phyloP scores from a whole-genome alignment of 2,329 filamentous ascomycete species.

The Amylocarpus encephaloides region DNA sequence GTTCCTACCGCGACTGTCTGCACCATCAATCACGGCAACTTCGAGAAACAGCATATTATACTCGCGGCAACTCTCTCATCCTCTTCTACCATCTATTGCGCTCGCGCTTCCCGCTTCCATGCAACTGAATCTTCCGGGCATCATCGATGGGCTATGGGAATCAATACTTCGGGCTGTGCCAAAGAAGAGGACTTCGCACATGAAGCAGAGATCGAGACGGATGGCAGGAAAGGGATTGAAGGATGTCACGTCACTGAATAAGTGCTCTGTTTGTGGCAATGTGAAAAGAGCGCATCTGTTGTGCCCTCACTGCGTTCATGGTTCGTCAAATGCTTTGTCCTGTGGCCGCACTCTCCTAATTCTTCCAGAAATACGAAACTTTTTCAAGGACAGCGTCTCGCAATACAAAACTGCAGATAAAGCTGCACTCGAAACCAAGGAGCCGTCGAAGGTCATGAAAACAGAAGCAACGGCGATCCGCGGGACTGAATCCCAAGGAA shows the following conservation, averaged over 20 bases:
- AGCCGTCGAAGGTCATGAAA: background rate
- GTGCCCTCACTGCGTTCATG: conserved; percentile 79
- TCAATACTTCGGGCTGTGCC: conserved; percentile 86
- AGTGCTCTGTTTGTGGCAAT: conserved; percentile 82
- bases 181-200: conserved; percentile 98
- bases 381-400: background rate
- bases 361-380: conserved; percentile 25
- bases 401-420: background rate
- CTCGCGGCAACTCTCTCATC: conserved; percentile 40
- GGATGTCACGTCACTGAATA: conserved; percentile 81
- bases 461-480: background rate
- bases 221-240: conserved; percentile 94
- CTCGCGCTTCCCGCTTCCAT: conserved; percentile 55
- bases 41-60: conserved; percentile 40
- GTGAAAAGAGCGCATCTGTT: conserved; percentile 83
- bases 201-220: conserved; percentile 87
- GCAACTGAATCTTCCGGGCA: conserved; percentile 54
- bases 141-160: conserved; percentile 86
- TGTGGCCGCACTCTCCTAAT: background rate
- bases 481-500: background rate
- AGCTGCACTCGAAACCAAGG: background rate
- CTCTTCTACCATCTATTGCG: conserved; percentile 47
- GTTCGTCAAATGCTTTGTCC: conserved; percentile 46
- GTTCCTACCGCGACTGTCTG: conserved; percentile 50
- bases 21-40: conserved; percentile 36